Evolutionary conservation across 306 rosid genomes (phyloP).

Genomic region (Vicia faba): DNA sequence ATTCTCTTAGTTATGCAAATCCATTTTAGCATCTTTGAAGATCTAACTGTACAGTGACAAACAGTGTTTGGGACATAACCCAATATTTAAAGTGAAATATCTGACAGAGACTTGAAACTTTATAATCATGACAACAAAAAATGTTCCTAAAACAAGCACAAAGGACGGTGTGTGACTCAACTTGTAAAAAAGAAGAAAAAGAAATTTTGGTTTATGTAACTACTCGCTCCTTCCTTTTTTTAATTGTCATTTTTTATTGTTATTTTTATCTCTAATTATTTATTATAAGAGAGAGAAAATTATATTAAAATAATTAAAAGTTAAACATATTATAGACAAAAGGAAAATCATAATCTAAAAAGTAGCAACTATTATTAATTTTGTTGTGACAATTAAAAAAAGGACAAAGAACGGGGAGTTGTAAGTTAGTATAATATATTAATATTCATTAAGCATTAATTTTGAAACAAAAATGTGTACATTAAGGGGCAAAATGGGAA

Average conservation of each 20-base stretch:
- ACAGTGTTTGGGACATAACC: constrained; percentile 32
- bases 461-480: background rate
- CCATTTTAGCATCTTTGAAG: constrained; percentile 19
- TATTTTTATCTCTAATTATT: too few species aligned
- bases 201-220: background rate
- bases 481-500: background rate
- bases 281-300: too few species aligned
- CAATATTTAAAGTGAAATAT: constrained; percentile 40
- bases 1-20: constrained; percentile 51
- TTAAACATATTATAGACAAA: too few species aligned
- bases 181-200: too few species aligned
- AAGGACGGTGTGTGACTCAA: background rate
- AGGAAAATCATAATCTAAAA: too few species aligned
- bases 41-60: constrained; percentile 20
- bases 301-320: too few species aligned
- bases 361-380: too few species aligned
- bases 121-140: constrained; percentile 35
- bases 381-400: too few species aligned
- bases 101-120: constrained; percentile 40
- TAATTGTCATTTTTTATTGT: too few species aligned
- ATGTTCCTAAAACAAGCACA: background rate
- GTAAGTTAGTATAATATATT: background rate
- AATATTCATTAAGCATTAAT: too few species aligned
- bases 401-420: too few species aligned
- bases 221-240: too few species aligned